Evolutionary conservation across 345 rosid species (phyloP).

Genomic region (Gynandropsis gynandra): DNA sequence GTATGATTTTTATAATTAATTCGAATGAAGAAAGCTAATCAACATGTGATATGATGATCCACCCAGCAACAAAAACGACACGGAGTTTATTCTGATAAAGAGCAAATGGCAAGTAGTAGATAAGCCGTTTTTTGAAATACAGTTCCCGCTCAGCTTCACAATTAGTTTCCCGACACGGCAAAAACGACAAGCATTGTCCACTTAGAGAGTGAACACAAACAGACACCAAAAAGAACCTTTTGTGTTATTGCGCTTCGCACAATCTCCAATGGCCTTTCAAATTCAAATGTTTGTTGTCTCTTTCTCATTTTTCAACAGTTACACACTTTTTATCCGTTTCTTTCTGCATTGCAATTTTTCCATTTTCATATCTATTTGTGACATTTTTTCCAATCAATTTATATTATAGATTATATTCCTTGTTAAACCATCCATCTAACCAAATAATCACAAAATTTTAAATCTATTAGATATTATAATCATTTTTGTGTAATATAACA

Average conservation of each 20-base stretch:
- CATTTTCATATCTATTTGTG: conserved; percentile 14
- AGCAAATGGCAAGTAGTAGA: conserved; percentile 5
- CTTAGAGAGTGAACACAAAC: conserved; percentile 13
- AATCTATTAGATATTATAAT: too few relatives aligned
- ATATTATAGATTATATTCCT: too few relatives aligned
- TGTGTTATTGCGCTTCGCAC: conserved; percentile 29
- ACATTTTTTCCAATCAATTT: background rate
- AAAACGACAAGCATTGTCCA: conserved; percentile 23
- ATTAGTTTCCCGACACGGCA: conserved; percentile 27
- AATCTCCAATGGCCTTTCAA: conserved; percentile 37
- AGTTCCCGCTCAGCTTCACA: conserved; percentile 26
- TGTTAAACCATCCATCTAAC: too few relatives aligned
- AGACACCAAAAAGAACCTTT: conserved; percentile 14
- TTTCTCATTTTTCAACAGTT: background rate
- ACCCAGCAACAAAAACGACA: conserved; percentile 5
- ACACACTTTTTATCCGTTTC: conserved; percentile 1
- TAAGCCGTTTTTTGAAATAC: conserved; percentile 15
- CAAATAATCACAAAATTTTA: too few relatives aligned
- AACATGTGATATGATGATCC: conserved; percentile 3
- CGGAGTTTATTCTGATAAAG: background rate
- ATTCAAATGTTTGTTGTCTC: conserved; percentile 31
- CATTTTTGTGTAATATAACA: too few relatives aligned
- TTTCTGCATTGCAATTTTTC: background rate
- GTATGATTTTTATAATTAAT: too few relatives aligned
- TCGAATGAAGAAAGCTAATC: too few relatives aligned